These are phyloP conservation scores for Calonectria pseudoreteaudii DNA, from an alignment of 2,329 filamentous ascomycete species.

Conservation along the genomic window DNA sequence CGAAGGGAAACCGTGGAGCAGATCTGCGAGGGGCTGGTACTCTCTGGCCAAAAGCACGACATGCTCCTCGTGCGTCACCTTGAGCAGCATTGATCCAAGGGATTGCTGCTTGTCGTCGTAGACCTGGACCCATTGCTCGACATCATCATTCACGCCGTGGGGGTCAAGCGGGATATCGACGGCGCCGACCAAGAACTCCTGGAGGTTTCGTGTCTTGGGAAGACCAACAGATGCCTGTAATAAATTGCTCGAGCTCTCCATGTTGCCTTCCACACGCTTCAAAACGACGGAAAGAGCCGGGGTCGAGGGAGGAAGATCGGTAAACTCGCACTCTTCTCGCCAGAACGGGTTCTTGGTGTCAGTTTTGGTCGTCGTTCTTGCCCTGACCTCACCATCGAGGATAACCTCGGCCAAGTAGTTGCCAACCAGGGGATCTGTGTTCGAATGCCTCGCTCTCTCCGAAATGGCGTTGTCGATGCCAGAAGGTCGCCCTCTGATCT, in stretches of 20 bases:
- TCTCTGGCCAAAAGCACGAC: slow-evolving; percentile 89
- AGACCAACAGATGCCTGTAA: slow-evolving; percentile 43
- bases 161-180: slow-evolving; percentile 88
- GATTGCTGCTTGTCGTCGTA: slow-evolving; percentile 80
- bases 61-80: slow-evolving; percentile 86
- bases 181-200: slow-evolving; percentile 71
- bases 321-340: slow-evolving; percentile 84
- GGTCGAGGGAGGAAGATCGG: slow-evolving; percentile 76
- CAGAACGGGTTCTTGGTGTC: slow-evolving; percentile 83
- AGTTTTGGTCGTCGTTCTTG: slow-evolving; percentile 78
- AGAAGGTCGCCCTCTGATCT: slow-evolving; percentile 58
- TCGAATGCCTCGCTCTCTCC: slow-evolving; percentile 38
- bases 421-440: slow-evolving; percentile 63
- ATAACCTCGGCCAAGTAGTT: slow-evolving; percentile 86
- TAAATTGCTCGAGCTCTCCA: slow-evolving; percentile 55
- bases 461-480: slow-evolving; percentile 37
- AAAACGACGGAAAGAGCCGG: slow-evolving; percentile 78
- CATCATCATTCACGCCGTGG: slow-evolving; percentile 79
- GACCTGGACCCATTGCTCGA: slow-evolving; percentile 90
- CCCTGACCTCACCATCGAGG: slow-evolving; percentile 82
- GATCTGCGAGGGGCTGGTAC: slow-evolving; percentile 83
- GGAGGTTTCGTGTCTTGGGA: slow-evolving; percentile 55
- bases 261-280: slow-evolving; percentile 70
- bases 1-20: slow-evolving; percentile 86
- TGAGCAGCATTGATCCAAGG: slow-evolving; percentile 87